Evolutionary conservation across 108 stramenopile species (phyloP), one percentile per base, ranked within the genome.

Genomic region (Pseudonitzschia delicatissima): DNA sequence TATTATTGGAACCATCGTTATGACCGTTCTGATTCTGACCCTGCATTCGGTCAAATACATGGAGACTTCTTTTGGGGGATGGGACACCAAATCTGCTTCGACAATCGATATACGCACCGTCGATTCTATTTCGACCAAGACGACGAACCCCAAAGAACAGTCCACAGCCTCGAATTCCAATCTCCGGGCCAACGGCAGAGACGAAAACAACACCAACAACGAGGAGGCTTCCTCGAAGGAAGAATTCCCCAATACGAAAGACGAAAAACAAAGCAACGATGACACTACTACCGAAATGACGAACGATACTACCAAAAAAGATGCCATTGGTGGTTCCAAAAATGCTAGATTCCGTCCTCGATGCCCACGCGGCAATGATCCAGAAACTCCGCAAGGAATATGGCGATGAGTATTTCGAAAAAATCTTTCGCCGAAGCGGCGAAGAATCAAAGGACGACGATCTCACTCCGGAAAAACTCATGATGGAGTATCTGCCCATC

Each of bases 361-460:
- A 55, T 3, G 53, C 53, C 29, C 53, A 29, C 12, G 12, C 28
- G 32, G n/a, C 28, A 9, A 25, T 62, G 49, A 18, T 60, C 49
- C 0, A 48, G 27, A 50, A 51, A 2, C 36, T 71, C 17, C 42
- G 34, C 0, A 39, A 60, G 36, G 67, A 68, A 20, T 74, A 74
- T 45, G 73, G 73, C 5, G 15, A 28, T 4, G 49, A 63, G 0
- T 33, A 66, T 25, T 74, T 55, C 27, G 52, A 68, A 0, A 15
- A 42, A 9, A 67, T 74, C 12, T 74, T 74, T 49, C 18, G 12
- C 8, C 15, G 34, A 49, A 17, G 27, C 17, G 59, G 27, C 32
- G 59, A 61, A 18, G 0, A 4, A 4, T 27, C 39, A n/a, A 5
- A n/a, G 5, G n/a, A 33, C 3, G 27, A 33, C 31, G 33, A 31